Base-by-base conservation (phyloP, 2,329 filamentous ascomycete genomes). In the Tympanopsis confertula region DNA sequence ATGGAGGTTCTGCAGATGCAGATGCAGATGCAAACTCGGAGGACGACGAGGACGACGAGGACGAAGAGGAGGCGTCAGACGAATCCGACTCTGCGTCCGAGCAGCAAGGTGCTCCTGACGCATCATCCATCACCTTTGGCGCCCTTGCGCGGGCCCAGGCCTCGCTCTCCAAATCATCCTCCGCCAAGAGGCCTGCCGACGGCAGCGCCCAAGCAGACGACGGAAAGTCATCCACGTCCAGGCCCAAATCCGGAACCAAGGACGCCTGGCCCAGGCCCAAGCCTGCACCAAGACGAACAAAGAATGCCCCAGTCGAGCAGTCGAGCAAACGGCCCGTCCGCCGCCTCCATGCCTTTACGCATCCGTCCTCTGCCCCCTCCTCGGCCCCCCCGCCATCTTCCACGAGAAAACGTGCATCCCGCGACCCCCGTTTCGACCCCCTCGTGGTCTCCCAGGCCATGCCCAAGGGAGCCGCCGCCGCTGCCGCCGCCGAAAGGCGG, bases 361-460 rank as follows among this genome's bases (percentile, higher is more conserved):
- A 62, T 2, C 58, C 66, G 22, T 55, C 54, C 55, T 5, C 61
- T 68, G 13, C 68, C 71, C 40, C n/a, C n/a, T n/a, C n/a, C n/a
- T n/a, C n/a, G n/a, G n/a, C n/a, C n/a, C n/a, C n/a, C n/a, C n/a
- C n/a, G n/a, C n/a, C n/a, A n/a, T n/a, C n/a, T n/a, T n/a, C n/a
- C n/a, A n/a, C n/a, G n/a, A n/a, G n/a, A n/a, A 85, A 83, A 53
- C 63, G 69, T 2, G 57, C 65, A 30, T 48, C 68, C 15, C 81
- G 89, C 39, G 91, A 98, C 58, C 91, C 91, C 14, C 82, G 91
- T 37, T 98, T 98, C 63, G 86, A 91, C 44, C 71, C 79, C 1
- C 55, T 79, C 12, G 57, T 68, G 28, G 68, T 75, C 18, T 55
- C 66, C 38, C n/a, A n/a, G 46, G 60, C 45, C 53, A 55, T 29